Evolutionary conservation across 2,329 filamentous ascomycete species (phyloP), one percentile per base, ranked within the genome.

Genomic region (Chaetomiaceae sp.): DNA sequence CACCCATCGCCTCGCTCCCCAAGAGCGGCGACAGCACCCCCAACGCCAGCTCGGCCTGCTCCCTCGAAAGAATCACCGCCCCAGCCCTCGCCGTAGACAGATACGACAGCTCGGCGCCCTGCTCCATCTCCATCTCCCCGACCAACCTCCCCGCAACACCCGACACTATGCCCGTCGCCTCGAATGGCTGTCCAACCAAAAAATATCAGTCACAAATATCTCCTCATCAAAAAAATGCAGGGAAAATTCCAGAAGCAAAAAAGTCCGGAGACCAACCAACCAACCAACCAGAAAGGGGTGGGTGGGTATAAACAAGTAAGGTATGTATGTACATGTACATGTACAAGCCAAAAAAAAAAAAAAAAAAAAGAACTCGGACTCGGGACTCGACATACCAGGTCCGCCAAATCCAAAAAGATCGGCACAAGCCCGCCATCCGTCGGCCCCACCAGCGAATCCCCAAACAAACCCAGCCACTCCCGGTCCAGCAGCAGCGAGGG

Each of bases 81-180:
- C 92, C 92, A 0, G 91, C 90, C 37, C 86, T 81, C 4, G 90
- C 90, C 0, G 92, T 97, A 56, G 87, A 94, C 57, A 97, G 74
- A 68, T 96, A 97, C 53, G 87, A 92, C 71, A 97, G 84, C 67
- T 96, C 51, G 9, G n/a, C 27, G 20, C 45, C 47, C 20, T 23
- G 25, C 27, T 16, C 67, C 61, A 73, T 73, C 50, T 76, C 71
- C 68, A 89, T 85, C 41, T 88, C 87, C 45, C 87, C 82, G 1
- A 90, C 87, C 25, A 97, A 75, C 50, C 84, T 80, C 23, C 90
- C 89, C 0, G 92, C 91, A 2, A 99, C 89, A 25, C 94, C 92
- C 61, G 91, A 96, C 3, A 99, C 90, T 53, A 99, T 96, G 20
- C 92, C 92, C 0, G 91, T 95, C 7, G 90, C 90, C 68, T 96